These are phyloP conservation scores for Calocybe indica DNA, from an alignment of 768 basidiomycete species.

Conservation along the genomic window DNA sequence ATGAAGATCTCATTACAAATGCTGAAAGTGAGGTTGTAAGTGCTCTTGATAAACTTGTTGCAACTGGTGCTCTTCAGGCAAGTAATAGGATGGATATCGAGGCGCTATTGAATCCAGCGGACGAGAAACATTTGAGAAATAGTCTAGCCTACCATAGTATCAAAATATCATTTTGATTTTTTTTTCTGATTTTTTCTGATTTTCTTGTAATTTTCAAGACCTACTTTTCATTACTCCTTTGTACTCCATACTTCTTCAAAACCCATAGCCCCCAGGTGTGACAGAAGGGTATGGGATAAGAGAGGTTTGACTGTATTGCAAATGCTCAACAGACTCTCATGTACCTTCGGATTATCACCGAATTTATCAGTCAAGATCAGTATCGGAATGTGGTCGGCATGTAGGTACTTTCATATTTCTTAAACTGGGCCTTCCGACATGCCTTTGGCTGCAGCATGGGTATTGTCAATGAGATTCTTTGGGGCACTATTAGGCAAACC, in stretches of 20 bases:
- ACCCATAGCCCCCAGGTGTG: too few relatives aligned
- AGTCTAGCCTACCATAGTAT: too few relatives aligned
- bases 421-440: not conserved
- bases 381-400: constrained; percentile 25
- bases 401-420: constrained; percentile 7
- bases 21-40: not conserved
- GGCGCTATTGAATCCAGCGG: constrained; percentile 23
- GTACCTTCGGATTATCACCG: constrained; percentile 67
- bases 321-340: constrained; percentile 78
- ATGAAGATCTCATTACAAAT: too few relatives aligned
- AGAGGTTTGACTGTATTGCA: too few relatives aligned
- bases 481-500: constrained; percentile 44
- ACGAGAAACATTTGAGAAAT: constrained; percentile 13
- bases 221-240: too few relatives aligned
- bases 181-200: too few relatives aligned
- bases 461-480: constrained; percentile 58
- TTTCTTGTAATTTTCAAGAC: too few relatives aligned
- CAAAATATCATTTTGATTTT: too few relatives aligned
- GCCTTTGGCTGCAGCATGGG: constrained; percentile 8
- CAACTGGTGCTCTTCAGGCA: constrained; percentile 16
- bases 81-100: constrained; percentile 20
- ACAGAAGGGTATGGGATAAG: too few relatives aligned
- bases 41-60: constrained; percentile 10
- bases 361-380: constrained; percentile 74
- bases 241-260: too few relatives aligned